These are phyloP conservation scores for Trichoderma cornu-damae DNA, from an alignment of 2,329 filamentous ascomycete genomes.

Conservation along the genomic window DNA sequence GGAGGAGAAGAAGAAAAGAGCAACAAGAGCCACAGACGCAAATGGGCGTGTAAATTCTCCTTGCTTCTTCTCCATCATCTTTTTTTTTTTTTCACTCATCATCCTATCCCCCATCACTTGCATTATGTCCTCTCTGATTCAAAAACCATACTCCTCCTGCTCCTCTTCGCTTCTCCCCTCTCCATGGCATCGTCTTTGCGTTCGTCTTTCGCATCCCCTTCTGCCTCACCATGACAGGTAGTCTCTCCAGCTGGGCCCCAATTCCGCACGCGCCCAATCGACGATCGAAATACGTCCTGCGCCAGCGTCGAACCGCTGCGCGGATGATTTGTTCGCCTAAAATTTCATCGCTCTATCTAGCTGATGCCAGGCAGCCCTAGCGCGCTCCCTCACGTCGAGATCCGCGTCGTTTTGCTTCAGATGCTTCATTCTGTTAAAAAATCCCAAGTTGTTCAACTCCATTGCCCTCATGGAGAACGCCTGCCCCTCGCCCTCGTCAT, in stretches of 20 bases:
- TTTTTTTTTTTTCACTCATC: neutral
- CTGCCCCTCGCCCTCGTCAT: slow-evolving; percentile 63
- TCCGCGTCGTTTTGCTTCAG: slow-evolving; percentile 64
- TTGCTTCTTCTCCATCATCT: neutral
- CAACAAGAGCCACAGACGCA: neutral
- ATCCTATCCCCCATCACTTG: no score
- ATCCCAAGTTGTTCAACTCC: slow-evolving; percentile 67
- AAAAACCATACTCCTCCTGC: neutral
- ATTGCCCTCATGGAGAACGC: slow-evolving; percentile 61
- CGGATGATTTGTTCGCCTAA: slow-evolving; percentile 16
- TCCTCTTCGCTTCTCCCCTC: neutral
- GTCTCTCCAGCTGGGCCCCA: no score
- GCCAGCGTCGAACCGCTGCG: neutral
- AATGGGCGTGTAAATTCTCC: neutral
- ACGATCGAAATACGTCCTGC: no score
- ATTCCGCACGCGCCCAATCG: no score
- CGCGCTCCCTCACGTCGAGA: slow-evolving; percentile 76
- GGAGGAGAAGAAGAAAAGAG: neutral
- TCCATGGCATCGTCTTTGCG: no score
- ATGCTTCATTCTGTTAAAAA: slow-evolving; percentile 59
- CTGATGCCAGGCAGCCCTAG: slow-evolving; percentile 72
- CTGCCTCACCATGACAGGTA: neutral
- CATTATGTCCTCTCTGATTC: no score
- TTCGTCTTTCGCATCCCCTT: no score
- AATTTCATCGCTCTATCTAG: slow-evolving; percentile 47